Evolutionary conservation across 2,329 filamentous ascomycete species (phyloP), one percentile per base, ranked within the genome.

Genomic region (Fusarium verticillioides): DNA sequence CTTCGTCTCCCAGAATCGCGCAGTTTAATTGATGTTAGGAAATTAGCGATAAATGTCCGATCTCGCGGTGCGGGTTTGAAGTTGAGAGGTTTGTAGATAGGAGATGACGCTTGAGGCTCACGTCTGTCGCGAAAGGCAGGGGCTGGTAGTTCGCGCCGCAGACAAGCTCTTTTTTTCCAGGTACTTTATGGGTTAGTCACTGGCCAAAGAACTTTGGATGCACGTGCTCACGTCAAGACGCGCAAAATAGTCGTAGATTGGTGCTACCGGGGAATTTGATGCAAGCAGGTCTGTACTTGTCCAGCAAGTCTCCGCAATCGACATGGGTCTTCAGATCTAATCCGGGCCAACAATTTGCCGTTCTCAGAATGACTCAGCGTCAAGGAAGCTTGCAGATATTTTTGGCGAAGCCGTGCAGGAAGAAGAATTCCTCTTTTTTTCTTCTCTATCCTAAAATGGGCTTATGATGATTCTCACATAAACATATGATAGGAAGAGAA

Each of bases 401-500:
- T 76, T 60, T 37, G 47, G 58, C 60, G 26, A 43, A 65, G 62
- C 28, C 46, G 50, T 70, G 62, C 66, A 56, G 42, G 34, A 66
- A 64, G 54, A 62, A 69, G 75, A 69, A 52, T 57, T 58, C 73
- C 78, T 69, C 75, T 76, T 72, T 77, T 76, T 75, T 78, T 79
- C 26, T 23, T 28, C 73, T 79, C 77, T 74, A 79, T 78, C 67
- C 75, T 79, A 81, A 80, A 73, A 73, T 81, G 81, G 85, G 88
- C 88, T 90, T 64, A 81, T 91, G 89, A 91, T 91, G 89, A 91
- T 89, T 87, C 82, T 80, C 81, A 79, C 81, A 85, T 83, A 84
- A 85, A 83, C 79, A 82, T 82, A 89, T 89, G 87, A 91, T 91
- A 91, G 89, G 89, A 91, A 91, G 89, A 91, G 89, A 87, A 85